Base-by-base conservation (phyloP, 164 flowering plant species). In the Sextonia rubra region DNA sequence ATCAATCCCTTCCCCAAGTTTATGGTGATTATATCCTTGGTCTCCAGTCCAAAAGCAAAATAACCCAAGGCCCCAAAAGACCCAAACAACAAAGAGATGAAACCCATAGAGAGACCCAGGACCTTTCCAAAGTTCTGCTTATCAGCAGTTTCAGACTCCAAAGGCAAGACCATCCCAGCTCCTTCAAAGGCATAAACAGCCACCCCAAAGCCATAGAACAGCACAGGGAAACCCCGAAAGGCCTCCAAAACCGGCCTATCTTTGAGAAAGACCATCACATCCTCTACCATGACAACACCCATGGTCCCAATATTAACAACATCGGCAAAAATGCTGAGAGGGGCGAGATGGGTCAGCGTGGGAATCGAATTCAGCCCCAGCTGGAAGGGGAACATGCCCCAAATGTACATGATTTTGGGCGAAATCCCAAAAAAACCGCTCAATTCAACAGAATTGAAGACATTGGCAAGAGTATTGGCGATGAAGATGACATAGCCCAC, bases 241-340 rank as follows among this genome's bases (percentile, higher is more conserved):
- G 90, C 89, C 68, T 82, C 64, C 9, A 91, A 63, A n/a, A 12
- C 73, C 1, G 86, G 87, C 60, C 66, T 74, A 0, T 79, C 22
- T 32, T 82, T 69, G 30, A 84, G 0, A 64, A 79, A 80, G 17
- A 84, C 73, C 62, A 79, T 3, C 11, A 83, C 83, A 75, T 92
- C 98, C 74, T 94, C 83, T 26, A 86, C 88, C 92, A 94, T 88
- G 60, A 94, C 97, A 29, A 87, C 85, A 1, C 88, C 90, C 88
- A 89, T 91, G 1, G 98, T 94, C 12, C 86, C 95, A n/a, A 93
- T 69, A 77, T 93, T 91, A 5, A 90, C 92, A 1, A 92, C 78
- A 71, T 94, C 98, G 2, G 98, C 98, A 69, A 94, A 94, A 27
- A 94, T 94, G 76, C 97, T 94, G 81, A 94, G 44, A 69, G 97